Evolutionary conservation across 352 stramenopile genomes (phyloP).

Genomic region (Phytophthora podocarpi): DNA sequence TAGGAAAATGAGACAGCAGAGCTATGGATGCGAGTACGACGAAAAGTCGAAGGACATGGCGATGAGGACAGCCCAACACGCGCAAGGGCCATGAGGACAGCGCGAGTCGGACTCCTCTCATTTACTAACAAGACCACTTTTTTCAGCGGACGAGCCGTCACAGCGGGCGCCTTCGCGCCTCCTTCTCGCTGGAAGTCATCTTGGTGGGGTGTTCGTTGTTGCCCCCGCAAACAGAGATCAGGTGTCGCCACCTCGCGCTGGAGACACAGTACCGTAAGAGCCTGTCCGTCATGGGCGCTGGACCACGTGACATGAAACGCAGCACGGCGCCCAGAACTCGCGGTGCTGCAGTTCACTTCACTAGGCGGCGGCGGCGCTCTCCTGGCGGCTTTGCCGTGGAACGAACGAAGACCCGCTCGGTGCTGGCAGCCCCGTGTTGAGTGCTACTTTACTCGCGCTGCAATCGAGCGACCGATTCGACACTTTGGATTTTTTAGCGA

Average conservation of each 20-base stretch:
- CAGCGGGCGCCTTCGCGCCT: neutral
- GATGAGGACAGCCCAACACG: constrained; percentile 19
- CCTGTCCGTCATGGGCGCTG: constrained; percentile 2
- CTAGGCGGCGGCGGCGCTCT: constrained; percentile 9
- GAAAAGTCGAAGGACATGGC: constrained; percentile 7
- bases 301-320: constrained; percentile 29
- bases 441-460: constrained; percentile 12
- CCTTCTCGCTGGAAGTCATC: constrained; percentile 1
- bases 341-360: constrained; percentile 24
- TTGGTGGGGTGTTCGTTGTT: constrained; percentile 9
- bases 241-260: constrained; percentile 24
- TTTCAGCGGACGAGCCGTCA: constrained; percentile 3
- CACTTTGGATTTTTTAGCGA: constrained; percentile 32
- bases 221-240: constrained; percentile 13
- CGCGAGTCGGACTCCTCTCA: neutral
- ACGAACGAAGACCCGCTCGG: neutral
- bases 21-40: neutral
- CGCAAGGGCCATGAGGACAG: neutral
- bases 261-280: constrained; percentile 25
- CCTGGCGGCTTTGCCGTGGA: constrained; percentile 7
- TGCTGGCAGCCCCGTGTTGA: constrained; percentile 6
- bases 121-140: constrained; percentile 2
- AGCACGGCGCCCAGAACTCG: constrained; percentile 14
- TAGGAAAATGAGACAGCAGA: neutral
- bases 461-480: constrained; percentile 43